Evolutionary conservation across 2,329 filamentous ascomycete species (phyloP).

Genomic region (Paraphaeosphaeria sporulosa): DNA sequence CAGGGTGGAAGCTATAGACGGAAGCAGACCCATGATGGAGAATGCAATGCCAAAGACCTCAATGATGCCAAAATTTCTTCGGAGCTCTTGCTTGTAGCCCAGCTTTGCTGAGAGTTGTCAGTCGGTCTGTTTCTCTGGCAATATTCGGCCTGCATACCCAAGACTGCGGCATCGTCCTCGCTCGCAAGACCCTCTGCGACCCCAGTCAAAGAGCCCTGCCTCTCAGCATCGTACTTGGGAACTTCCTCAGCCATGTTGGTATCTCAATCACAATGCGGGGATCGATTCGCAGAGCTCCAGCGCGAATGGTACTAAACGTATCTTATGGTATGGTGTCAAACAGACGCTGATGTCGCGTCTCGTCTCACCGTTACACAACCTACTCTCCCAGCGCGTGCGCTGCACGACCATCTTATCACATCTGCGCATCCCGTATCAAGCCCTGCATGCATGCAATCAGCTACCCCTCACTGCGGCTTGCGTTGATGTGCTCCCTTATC

Average conservation of each 20-base stretch:
- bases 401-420: background rate
- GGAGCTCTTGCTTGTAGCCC: constrained; percentile 66
- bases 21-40: constrained; percentile 65
- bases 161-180: constrained; percentile 51
- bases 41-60: constrained; percentile 63
- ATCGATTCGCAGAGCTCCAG: background rate
- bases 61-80: constrained; percentile 67
- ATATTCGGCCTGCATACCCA: constrained; percentile 35
- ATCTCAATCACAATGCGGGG: background rate
- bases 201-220: constrained; percentile 22
- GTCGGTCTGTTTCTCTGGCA: background rate
- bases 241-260: constrained; percentile 18
- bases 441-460: constrained; percentile 7
- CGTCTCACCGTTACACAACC: background rate
- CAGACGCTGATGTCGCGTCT: background rate
- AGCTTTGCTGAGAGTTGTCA: constrained; percentile 26
- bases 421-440: background rate
- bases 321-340: too few relatives aligned
- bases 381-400: background rate
- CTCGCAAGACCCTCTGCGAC: constrained; percentile 38
- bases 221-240: constrained; percentile 20
- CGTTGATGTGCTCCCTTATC: background rate
- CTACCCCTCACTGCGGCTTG: background rate
- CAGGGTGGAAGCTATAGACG: constrained; percentile 67
- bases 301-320: background rate